A percentile compares a stretch with the other conserved stretches of the same genome.
Conservation (phyloP, 2,329 filamentous ascomycete species). For the Trichoderma pleuroti region DNA sequence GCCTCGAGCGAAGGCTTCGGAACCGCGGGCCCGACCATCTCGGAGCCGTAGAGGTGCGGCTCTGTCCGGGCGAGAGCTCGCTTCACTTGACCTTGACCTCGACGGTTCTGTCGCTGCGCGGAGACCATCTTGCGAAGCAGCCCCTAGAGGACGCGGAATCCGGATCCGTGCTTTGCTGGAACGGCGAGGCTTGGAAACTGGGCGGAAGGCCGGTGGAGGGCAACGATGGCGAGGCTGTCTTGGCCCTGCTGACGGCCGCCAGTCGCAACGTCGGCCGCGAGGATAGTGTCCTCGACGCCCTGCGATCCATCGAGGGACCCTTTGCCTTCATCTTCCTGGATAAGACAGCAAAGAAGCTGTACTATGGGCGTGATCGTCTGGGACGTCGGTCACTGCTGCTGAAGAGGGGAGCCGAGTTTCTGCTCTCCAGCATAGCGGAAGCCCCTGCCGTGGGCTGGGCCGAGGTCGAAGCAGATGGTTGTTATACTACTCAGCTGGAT, state of each 20-base stretch:
- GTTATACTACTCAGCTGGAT: slow-evolving; percentile 64
- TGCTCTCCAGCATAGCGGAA: slow-evolving; percentile 69
- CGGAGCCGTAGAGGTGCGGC: slow-evolving; percentile 39
- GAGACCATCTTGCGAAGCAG: slow-evolving; percentile 66
- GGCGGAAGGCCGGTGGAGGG: slow-evolving; percentile 54
- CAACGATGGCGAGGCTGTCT: slow-evolving; percentile 75
- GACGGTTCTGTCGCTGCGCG: slow-evolving; percentile 87
- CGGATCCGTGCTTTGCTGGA: slow-evolving; percentile 83
- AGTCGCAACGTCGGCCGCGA: slow-evolving; percentile 26
- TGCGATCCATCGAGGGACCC: slow-evolving; percentile 69
- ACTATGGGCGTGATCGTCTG: slow-evolving; percentile 82
- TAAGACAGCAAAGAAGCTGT: slow-evolving; percentile 56
- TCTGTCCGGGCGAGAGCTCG: slow-evolving; percentile 22
- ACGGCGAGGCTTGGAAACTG: slow-evolving; percentile 90
- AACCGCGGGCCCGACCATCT: slow-evolving; percentile 60
- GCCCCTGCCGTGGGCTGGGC: slow-evolving; percentile 53
- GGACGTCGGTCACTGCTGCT: slow-evolving; percentile 79
- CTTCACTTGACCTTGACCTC: slow-evolving; percentile 65
- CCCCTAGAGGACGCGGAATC: slow-evolving; percentile 60
- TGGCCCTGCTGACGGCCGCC: slow-evolving; percentile 54
- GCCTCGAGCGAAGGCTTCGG: slow-evolving; percentile 45
- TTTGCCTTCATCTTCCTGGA: slow-evolving; percentile 89
- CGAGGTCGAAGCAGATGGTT: slow-evolving; percentile 81
- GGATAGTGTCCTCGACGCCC: slow-evolving; percentile 43
- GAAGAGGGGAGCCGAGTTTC: slow-evolving; percentile 47